Evolutionary conservation across 2,329 filamentous ascomycete genomes (phyloP), one percentile per base, ranked within the genome.

Genomic region (Sclerotinia nivalis): DNA sequence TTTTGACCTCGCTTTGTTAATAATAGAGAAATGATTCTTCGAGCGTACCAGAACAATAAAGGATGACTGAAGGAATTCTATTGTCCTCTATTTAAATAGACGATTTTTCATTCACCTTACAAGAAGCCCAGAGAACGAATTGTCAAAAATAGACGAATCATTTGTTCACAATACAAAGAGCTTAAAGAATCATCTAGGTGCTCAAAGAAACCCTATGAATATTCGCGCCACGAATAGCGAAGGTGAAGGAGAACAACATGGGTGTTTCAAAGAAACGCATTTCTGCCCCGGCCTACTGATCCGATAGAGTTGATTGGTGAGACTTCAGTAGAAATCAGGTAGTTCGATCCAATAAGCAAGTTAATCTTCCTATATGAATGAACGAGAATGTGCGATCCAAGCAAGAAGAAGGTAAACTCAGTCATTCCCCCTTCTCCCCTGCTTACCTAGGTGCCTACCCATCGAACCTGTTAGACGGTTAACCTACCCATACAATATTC

Each of bases 191-290:
- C 13, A 58, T 15, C 18, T 12, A 49, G 25, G 13, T 4, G 5
- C 22, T 52, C 66, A 64, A 50, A 61, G 15, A 40, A 34, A 43
- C 15, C 37, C 52, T 6, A 43, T 10, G 45, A 50, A 68, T 22
- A 22, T 28, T 34, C 47, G 15, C n/a, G 47, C 55, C 2, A 22
- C 12, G 1, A 40, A 22, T 49, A 50, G 4, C 18, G 25, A 43
- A n/a, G 40, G 28, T n/a, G 1, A 54, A 66, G 43, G 40, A 20
- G 56, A 34, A n/a, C 18, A 40, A 68, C 15, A 25, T 18, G 10
- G 25, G n/a, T 43, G 66, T 62, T 68, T 68, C 56, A 68, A 43
- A 61, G 2, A 15, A 15, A n/a, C 12, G 15, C 9, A 37, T 13
- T 3, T 43, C 22, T 47, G 22, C 45, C 34, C 34, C 34, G 6